phyloP scores from a whole-genome alignment of 768 basidiomycete genomes.

The Dentipellis fragilis region DNA sequence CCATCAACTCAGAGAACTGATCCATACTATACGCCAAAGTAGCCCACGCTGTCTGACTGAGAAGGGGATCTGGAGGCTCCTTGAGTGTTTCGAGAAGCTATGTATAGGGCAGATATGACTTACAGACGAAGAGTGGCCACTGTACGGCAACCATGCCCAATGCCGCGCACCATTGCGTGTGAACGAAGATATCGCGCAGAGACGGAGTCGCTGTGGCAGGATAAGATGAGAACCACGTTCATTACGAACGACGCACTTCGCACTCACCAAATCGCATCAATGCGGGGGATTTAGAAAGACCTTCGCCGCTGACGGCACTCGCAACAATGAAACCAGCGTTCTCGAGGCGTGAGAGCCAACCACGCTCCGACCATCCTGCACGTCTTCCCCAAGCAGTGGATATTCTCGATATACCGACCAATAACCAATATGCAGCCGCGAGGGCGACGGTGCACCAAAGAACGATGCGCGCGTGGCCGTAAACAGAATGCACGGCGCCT shows the following conservation, averaged over 20 bases:
- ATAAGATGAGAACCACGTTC: conserved; percentile 13
- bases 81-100: background rate
- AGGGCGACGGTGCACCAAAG: conserved; percentile 70
- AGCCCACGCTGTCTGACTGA: conserved; percentile 85
- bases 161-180: conserved; percentile 86
- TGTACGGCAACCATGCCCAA: conserved; percentile 90
- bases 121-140: conserved; percentile 91
- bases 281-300: conserved; percentile 74
- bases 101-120: conserved; percentile 21
- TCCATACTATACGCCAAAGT: conserved; percentile 61
- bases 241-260: conserved; percentile 2
- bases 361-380: conserved; percentile 42
- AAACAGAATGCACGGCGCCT: conserved; percentile 39
- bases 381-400: conserved; percentile 81
- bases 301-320: conserved; percentile 88
- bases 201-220: conserved; percentile 70
- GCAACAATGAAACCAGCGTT: conserved; percentile 83
- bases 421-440: conserved; percentile 69
- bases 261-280: conserved; percentile 80
- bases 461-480: conserved; percentile 56
- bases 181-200: conserved; percentile 83
- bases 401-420: conserved; percentile 74
- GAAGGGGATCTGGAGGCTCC: conserved; percentile 61
- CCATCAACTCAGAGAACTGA: conserved; percentile 1
- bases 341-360: conserved; percentile 64